phyloP scores from a whole-genome alignment of 345 rosid species.

The Litchi chinensis region DNA sequence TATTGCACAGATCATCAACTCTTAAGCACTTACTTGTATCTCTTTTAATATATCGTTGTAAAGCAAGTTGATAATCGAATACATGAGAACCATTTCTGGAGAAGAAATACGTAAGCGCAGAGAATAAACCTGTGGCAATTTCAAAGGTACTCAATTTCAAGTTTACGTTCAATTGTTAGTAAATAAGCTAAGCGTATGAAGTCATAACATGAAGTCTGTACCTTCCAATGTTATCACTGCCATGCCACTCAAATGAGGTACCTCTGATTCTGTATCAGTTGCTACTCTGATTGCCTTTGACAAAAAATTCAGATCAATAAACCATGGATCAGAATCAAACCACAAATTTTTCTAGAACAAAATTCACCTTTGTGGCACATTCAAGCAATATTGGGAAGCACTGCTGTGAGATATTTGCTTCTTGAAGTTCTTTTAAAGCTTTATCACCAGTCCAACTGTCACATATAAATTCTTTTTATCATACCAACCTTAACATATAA shows the following conservation, averaged over 20 bases:
- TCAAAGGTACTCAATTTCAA: conserved; percentile 22
- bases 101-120: conserved; percentile 90
- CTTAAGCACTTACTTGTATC: conserved; percentile 53
- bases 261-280: conserved; percentile 71
- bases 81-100: conserved; percentile 74
- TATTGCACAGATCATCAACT: conserved; percentile 14
- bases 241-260: conserved; percentile 78
- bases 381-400: conserved; percentile 87
- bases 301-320: conserved; percentile 26
- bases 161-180: conserved; percentile 11
- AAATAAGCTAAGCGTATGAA: conserved; percentile 12
- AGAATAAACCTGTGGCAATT: conserved; percentile 65
- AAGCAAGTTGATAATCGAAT: conserved; percentile 78
- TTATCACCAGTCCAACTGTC: conserved; percentile 91
- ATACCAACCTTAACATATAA: conserved; percentile 59
- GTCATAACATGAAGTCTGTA: conserved; percentile 25
- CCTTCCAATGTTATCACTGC: conserved; percentile 81
- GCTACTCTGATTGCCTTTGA: conserved; percentile 84
- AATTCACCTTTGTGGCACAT: conserved; percentile 74
- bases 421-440: conserved; percentile 85
- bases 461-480: conserved; percentile 21
- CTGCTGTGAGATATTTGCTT: conserved; percentile 77
- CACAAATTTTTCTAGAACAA: not conserved
- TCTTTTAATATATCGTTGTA: conserved; percentile 63
- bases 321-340: conserved; percentile 23